These are phyloP conservation scores for Alloascoidea africana DNA, from an alignment of 805 yeast genomes.

Conservation along the genomic window DNA sequence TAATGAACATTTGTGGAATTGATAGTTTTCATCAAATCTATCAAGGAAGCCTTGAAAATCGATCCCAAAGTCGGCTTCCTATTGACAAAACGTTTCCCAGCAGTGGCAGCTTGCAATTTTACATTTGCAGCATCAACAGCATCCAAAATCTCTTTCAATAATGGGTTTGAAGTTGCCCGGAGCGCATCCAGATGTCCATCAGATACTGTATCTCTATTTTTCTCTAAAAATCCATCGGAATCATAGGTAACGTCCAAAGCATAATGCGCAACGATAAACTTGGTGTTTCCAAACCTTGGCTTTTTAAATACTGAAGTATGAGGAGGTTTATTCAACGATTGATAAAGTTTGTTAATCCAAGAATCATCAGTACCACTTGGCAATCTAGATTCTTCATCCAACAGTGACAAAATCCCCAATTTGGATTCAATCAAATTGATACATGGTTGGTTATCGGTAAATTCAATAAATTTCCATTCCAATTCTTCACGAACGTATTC, in stretches of 20 bases:
- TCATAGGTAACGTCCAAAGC: constrained; percentile 91
- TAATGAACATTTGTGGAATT: constrained; percentile 93
- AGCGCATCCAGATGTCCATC: constrained; percentile 88
- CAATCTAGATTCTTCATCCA: constrained; percentile 90
- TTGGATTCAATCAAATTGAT: constrained; percentile 81
- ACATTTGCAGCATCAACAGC: background rate
- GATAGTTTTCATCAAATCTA: constrained; percentile 85
- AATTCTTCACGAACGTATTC: constrained; percentile 86
- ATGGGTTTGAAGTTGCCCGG: constrained; percentile 48
- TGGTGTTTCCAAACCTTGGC: constrained; percentile 87
- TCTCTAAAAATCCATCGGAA: constrained; percentile 89
- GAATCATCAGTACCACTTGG: constrained; percentile 90
- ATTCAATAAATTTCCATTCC: constrained; percentile 94
- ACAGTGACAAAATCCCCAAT: constrained; percentile 71
- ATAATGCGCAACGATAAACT: constrained; percentile 83
- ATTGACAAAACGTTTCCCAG: constrained; percentile 22
- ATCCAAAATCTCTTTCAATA: constrained; percentile 48
- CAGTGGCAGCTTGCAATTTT: background rate
- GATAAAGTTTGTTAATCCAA: constrained; percentile 84
- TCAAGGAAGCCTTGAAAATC: constrained; percentile 81
- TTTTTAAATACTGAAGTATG: constrained; percentile 68
- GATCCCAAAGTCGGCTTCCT: constrained; percentile 92
- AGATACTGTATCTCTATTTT: constrained; percentile 93
- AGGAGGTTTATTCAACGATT: constrained; percentile 56
- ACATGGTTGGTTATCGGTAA: constrained; percentile 94